Base-by-base conservation (phyloP, 2,329 filamentous ascomycete species). In the Purpureocillium lavendulum region DNA sequence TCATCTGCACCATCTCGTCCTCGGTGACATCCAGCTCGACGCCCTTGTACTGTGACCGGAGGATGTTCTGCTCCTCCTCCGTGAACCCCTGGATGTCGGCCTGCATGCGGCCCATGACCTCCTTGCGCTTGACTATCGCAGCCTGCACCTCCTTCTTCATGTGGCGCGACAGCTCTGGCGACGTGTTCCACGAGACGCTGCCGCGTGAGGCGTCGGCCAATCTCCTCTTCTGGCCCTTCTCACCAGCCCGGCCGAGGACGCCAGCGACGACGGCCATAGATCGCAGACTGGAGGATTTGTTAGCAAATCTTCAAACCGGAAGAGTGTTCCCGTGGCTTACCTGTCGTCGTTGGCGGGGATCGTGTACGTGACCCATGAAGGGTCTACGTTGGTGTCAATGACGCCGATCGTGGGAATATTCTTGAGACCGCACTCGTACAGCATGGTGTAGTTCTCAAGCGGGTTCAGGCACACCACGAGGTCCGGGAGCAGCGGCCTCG, bases 341-440 rank as follows among this genome's bases (percentile, higher is more conserved):
- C 82, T 88, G 71, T 98, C 92, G 57, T 98, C 92, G 60, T 98
- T 98, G 37, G 87, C 87, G 2, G 92, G 92, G 50, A 98, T 96
- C 12, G 86, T 85, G 58, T 98, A 98, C 4, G 92, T 97, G 37
- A 97, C 88, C 78, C 86, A 90, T 1, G 87, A 87, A 1, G 92
- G 87, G 62, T 97, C 85, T 3, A 81, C 82, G 61, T 98, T 85
- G 1, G 92, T 97, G 62, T 98, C 92, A 49, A 97, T 84, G 42
- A 98, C 73, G 35, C 90, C 92, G 54, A 98, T 92, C 0, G 92
- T 97, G 1, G 92, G 92, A 41, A 98, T 85, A 55, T 83, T 86
- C 58, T 87, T 83, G 42, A 88, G 60, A 1, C 84, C 86, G 60
- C 92, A 97, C 69, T 98, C 92, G 62, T 92, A 87, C 55, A 98